Conservation (phyloP, 2,329 filamentous ascomycete species). For the Aspergillus piperis region DNA sequence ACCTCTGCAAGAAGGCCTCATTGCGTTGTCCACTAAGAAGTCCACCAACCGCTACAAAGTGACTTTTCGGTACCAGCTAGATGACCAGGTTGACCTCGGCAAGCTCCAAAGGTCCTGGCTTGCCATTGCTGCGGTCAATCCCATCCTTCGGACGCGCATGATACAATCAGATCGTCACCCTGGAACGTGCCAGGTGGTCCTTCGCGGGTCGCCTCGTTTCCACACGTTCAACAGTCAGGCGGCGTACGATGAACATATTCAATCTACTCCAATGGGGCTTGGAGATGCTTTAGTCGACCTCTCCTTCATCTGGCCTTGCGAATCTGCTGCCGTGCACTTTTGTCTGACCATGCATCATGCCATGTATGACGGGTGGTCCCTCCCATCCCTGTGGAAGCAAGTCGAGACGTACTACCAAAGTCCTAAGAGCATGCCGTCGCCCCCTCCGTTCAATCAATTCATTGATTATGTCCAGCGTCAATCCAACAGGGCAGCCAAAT, state of each 20-base stretch:
- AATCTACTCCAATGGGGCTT: constrained; percentile 6
- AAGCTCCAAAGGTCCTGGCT: constrained; percentile 44
- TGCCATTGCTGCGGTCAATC: constrained; percentile 34
- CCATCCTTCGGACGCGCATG: constrained; percentile 45
- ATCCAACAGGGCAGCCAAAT: accelerated
- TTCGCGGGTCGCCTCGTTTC: background rate
- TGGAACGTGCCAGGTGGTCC: background rate
- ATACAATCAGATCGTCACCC: constrained; percentile 12
- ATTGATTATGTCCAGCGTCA: constrained; percentile 25
- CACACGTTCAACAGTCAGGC: too few relatives aligned
- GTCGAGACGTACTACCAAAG: constrained; percentile 2
- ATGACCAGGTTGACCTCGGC: constrained; percentile 27
- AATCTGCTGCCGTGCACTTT: constrained; percentile 26
- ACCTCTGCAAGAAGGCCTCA: constrained; percentile 29
- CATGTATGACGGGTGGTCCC: constrained; percentile 44
- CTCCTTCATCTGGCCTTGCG: constrained; percentile 22
- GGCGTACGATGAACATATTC: background rate
- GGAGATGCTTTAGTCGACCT: too few relatives aligned
- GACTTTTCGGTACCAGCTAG: constrained; percentile 36
- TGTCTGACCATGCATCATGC: constrained; percentile 49
- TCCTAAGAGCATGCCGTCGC: constrained; percentile 13
- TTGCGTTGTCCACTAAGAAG: constrained; percentile 38
- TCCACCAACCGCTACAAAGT: constrained; percentile 42
- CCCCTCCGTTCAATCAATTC: constrained; percentile 33
- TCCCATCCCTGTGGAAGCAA: constrained; percentile 16